Evolutionary conservation across 177 flowering plant genomes (phyloP).

Genomic region (Vitis hybrid): DNA sequence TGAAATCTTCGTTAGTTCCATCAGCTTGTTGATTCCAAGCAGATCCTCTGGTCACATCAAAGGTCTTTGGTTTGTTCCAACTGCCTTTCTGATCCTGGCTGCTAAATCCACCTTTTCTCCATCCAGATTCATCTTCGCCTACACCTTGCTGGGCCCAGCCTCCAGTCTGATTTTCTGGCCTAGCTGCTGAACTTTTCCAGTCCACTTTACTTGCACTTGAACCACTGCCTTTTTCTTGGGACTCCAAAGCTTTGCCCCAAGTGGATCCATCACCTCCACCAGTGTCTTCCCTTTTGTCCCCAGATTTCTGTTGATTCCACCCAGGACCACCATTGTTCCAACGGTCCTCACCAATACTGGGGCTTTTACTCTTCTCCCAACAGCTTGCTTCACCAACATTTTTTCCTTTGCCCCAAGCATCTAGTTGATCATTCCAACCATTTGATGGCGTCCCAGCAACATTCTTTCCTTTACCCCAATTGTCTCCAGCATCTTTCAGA

Average conservation of each 20-base stretch:
- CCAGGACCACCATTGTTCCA: neutral
- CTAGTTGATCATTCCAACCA: slow-evolving; percentile 15
- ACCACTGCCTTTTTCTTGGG: slow-evolving; percentile 15
- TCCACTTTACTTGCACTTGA: slow-evolving; percentile 18
- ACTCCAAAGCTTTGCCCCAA: slow-evolving; percentile 29
- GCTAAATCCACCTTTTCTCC: slow-evolving; percentile 14
- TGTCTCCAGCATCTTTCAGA: slow-evolving; percentile 10
- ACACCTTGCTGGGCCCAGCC: slow-evolving; percentile 2
- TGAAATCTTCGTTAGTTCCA: neutral
- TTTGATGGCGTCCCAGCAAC: slow-evolving; percentile 3
- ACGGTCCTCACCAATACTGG: neutral
- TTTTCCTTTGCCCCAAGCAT: slow-evolving; percentile 21
- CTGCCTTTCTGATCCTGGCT: slow-evolving; percentile 4
- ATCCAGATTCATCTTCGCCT: slow-evolving; percentile 15
- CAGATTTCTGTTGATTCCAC: slow-evolving; percentile 9
- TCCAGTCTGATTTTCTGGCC: slow-evolving; percentile 13
- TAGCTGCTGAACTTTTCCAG: slow-evolving; percentile 23
- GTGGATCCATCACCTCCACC: slow-evolving; percentile 20
- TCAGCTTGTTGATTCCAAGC: slow-evolving; percentile 12
- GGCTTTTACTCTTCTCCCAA: slow-evolving; percentile 1
- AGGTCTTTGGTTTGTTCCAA: slow-evolving; percentile 16
- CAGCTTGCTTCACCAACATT: slow-evolving; percentile 4
- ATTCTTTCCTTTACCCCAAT: slow-evolving; percentile 25
- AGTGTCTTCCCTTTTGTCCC: slow-evolving; percentile 9
- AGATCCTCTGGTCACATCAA: slow-evolving; percentile 7